These are phyloP conservation scores for Neurospora sp. DNA, from an alignment of 495 filamentous ascomycete genomes.

Conservation along the genomic window DNA sequence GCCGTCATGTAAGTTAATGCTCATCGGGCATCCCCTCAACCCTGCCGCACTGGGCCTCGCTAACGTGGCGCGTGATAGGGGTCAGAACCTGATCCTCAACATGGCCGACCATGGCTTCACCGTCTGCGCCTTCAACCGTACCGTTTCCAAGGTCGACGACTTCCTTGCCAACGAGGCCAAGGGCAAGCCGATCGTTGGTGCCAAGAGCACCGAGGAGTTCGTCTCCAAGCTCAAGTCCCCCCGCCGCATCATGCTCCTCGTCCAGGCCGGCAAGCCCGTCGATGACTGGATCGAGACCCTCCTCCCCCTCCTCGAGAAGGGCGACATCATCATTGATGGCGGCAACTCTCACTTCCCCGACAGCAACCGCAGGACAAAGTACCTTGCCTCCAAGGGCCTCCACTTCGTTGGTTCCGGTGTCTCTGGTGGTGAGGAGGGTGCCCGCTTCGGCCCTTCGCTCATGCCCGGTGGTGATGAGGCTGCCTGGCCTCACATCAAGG, in stretches of 20 bases:
- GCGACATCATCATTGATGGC: constrained; percentile 98
- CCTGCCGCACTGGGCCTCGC: neutral
- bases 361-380: constrained; percentile 88
- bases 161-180: constrained; percentile 93
- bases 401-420: constrained; percentile 96
- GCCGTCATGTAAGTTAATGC: constrained; percentile 72
- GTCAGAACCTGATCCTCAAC: constrained; percentile 96
- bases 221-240: constrained; percentile 92
- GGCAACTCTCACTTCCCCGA: constrained; percentile 99
- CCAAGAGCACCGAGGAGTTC: constrained; percentile 90
- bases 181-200: constrained; percentile 88
- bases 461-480: constrained; percentile 98
- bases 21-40: constrained; percentile 2
- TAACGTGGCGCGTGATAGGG: constrained; percentile 25
- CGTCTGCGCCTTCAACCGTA: constrained; percentile 95
- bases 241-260: constrained; percentile 91
- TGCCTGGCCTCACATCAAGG: constrained; percentile 97
- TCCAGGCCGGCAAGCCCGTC: constrained; percentile 95
- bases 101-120: constrained; percentile 94
- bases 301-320: constrained; percentile 76
- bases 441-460: constrained; percentile 89
- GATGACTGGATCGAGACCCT: constrained; percentile 97
- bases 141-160: constrained; percentile 89
- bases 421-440: constrained; percentile 98
- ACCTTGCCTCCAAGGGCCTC: constrained; percentile 77